Evolutionary conservation across 2,329 filamentous ascomycete genomes (phyloP).

Genomic region (Teratosphaeria epicoccoides): DNA sequence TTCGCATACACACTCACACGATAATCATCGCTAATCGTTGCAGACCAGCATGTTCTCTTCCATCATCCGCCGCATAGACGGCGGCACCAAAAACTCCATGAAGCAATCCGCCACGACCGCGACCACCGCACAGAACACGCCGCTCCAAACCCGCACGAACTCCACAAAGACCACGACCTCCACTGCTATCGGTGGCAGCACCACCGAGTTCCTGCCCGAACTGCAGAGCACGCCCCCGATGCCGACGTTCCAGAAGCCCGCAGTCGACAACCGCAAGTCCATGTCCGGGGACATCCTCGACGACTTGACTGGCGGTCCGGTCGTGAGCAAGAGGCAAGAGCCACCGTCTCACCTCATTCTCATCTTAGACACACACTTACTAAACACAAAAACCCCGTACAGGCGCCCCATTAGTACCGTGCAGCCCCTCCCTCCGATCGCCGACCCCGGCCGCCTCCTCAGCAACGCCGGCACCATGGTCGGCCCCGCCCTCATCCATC

Average conservation of each 20-base stretch:
- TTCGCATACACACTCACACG: background rate
- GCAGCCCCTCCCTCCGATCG: constrained; percentile 2
- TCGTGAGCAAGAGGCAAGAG: background rate
- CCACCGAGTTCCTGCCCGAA: constrained; percentile 17
- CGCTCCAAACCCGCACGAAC: constrained; percentile 14
- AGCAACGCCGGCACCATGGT: constrained; percentile 5
- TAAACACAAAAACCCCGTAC: background rate
- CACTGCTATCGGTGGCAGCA: constrained; percentile 6
- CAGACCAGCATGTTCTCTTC: constrained; percentile 9
- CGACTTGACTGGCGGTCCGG: background rate
- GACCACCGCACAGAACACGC: constrained; percentile 5
- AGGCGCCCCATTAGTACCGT: background rate
- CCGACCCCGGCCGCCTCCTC: constrained; percentile 6
- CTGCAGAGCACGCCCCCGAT: constrained; percentile 22
- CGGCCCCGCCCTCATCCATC: constrained; percentile 12
- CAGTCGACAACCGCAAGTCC: background rate
- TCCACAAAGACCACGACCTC: constrained; percentile 11
- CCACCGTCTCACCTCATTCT: background rate
- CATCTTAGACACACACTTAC: background rate
- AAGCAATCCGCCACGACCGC: constrained; percentile 1
- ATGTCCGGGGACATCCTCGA: background rate
- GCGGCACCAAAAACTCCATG: background rate
- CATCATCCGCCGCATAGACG: background rate
- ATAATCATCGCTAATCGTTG: background rate
- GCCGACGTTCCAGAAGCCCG: constrained; percentile 21